These are phyloP conservation scores for Solanum chacoense DNA, from an alignment of 305 asterid genomes.

Conservation along the genomic window DNA sequence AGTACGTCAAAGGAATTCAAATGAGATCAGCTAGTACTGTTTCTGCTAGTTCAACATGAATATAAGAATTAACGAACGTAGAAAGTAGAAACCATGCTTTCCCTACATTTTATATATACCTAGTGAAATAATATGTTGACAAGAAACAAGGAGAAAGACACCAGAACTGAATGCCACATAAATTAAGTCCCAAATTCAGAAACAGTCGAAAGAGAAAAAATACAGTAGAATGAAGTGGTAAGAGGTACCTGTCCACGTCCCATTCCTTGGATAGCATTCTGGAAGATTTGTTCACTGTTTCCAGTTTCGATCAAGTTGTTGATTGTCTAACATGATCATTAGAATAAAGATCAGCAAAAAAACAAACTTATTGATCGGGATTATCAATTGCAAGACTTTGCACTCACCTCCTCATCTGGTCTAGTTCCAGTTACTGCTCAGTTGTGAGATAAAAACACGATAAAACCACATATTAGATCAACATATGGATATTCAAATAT, in stretches of 20 bases:
- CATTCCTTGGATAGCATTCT: slow-evolving; percentile 71
- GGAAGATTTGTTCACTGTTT: slow-evolving; percentile 82
- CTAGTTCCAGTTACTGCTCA: slow-evolving; percentile 70
- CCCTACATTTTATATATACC: not conserved
- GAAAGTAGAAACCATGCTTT: not conserved
- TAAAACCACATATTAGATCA: not conserved
- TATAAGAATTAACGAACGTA: not conserved
- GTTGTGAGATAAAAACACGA: slow-evolving; percentile 3
- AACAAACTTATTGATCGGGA: not conserved
- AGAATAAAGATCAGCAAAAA: not conserved
- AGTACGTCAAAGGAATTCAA: not conserved
- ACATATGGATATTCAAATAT: not conserved
- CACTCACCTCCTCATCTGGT: slow-evolving; percentile 80
- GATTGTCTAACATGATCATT: slow-evolving; percentile 50
- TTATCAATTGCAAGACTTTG: not conserved
- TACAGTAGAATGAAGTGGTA: not conserved
- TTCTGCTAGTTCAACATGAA: not conserved
- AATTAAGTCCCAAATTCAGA: not conserved
- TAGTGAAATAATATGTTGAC: not conserved
- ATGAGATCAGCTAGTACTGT: not conserved
- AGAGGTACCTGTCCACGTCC: slow-evolving; percentile 73
- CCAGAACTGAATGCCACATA: not conserved
- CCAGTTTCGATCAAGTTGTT: slow-evolving; percentile 78
- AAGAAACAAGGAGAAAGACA: not conserved
- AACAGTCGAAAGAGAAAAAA: not conserved